Base-by-base conservation (phyloP, 2,329 filamentous ascomycete genomes). In the Ascomycota sp. region DNA sequence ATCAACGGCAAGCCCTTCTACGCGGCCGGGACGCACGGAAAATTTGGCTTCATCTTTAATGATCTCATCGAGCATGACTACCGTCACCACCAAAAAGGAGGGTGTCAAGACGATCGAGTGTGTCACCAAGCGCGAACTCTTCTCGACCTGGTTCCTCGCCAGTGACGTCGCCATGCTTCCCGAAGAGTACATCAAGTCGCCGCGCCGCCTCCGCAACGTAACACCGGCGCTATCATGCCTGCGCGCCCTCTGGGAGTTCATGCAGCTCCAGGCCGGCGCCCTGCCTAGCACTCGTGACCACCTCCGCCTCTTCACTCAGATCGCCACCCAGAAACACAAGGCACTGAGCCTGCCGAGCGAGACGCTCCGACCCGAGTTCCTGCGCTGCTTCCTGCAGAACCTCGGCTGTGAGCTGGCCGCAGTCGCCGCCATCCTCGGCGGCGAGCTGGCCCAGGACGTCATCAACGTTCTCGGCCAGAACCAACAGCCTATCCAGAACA, bases 401-500 rank as follows among this genome's bases (percentile, higher is more conserved):
- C 61, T 94, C 5, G 77, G 74, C 32, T 71, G 72, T 43, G 86
- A 95, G 54, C 59, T 95, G 24, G 75, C 79, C 9, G 83, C 89
- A 7, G 81, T 92, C 7, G 75, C 80, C 0, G 85, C 89, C 2
- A 81, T 93, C 34, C 60, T 98, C 8, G 89, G 89, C 29, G 89
- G 85, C 8, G 73, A 85, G 49, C 64, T 98, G 11, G 82, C 86
- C 1, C 89, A 98, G 54, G 89, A 98, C 47, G 83, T 93, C 30
- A 95, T 98, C 55, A 95, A 95, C 44, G 85, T 94, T 21, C 66
- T 95, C 5, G 82, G 85, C 29, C 73, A 79, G 47, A 73, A 78
- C 25, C 83, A 95, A 55, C 89, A 94, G 51, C 89, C 89, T 1
- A 77, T 98, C 25, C 89, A 98, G 56, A 98, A 98, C 51, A 71